These are phyloP conservation scores for Pseudomicrostroma phylloplanum DNA, from an alignment of 1,284 basidiomycete species.

Conservation along the genomic window DNA sequence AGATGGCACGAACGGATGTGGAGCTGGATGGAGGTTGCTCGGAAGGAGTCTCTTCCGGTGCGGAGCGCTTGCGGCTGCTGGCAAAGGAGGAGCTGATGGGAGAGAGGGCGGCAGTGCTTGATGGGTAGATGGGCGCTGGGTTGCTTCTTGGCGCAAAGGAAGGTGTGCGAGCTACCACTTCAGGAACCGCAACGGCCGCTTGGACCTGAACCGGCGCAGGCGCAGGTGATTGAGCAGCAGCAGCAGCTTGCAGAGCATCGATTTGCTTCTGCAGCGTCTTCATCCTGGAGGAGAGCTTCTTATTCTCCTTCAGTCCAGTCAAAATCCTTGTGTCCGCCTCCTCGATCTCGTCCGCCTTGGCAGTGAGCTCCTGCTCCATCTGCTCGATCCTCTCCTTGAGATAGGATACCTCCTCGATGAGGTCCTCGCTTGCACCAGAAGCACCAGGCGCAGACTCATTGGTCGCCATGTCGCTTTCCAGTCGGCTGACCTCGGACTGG, in stretches of 20 bases:
- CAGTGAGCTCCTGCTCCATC: constrained; percentile 30
- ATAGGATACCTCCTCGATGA: constrained; percentile 14
- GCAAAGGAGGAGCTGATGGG: not conserved
- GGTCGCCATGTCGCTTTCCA: not conserved
- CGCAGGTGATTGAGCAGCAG: too few species aligned
- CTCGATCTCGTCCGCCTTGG: constrained; percentile 8
- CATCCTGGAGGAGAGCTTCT: constrained; percentile 3
- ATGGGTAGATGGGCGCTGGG: not conserved
- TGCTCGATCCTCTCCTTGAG: constrained; percentile 19
- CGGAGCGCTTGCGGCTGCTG: not conserved
- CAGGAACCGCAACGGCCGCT: too few species aligned
- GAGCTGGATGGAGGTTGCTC: too few species aligned
- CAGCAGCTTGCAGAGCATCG: not conserved
- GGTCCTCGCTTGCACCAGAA: not conserved
- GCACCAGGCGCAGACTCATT: not conserved
- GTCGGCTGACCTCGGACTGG: not conserved
- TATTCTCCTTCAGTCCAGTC: constrained; percentile 4
- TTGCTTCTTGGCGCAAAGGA: too few species aligned
- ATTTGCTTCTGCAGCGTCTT: constrained; percentile 2
- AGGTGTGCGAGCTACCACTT: too few species aligned
- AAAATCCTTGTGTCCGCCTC: not conserved
- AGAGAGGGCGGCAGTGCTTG: not conserved
- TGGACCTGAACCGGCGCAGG: too few species aligned
- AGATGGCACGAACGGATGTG: too few species aligned
- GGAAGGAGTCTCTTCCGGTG: not conserved